Conservation (phyloP, 768 basidiomycete genomes). For the Kwoniella europaea region DNA sequence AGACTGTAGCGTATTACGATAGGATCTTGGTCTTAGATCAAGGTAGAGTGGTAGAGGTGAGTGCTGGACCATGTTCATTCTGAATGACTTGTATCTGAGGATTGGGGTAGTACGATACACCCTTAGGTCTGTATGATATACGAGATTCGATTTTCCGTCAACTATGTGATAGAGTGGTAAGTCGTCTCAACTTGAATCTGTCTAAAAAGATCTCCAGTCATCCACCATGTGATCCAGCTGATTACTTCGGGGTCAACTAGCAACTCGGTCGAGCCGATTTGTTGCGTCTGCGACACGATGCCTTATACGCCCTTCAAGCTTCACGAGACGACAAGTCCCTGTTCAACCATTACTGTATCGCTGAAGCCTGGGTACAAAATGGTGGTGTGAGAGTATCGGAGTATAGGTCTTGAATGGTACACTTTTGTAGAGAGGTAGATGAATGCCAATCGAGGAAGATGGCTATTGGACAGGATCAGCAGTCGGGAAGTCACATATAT, state of each 20-base stretch:
- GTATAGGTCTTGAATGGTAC: background rate
- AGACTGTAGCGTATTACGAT: conserved; percentile 57
- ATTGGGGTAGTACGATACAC: conserved; percentile 40
- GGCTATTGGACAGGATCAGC: no score
- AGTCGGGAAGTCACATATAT: no score
- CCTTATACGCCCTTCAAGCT: conserved; percentile 13
- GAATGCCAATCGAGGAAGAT: no score
- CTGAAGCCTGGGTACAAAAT: conserved; percentile 17
- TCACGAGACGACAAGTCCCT: conserved; percentile 7
- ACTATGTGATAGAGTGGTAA: conserved; percentile 63
- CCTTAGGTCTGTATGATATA: conserved; percentile 42
- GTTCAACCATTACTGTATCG: conserved; percentile 18
- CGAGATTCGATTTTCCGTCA: conserved; percentile 71
- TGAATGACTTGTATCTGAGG: background rate
- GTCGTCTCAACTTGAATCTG: background rate
- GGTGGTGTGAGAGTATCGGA: conserved; percentile 7
- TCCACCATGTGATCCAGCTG: no score
- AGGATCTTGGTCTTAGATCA: conserved; percentile 55
- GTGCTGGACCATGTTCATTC: background rate
- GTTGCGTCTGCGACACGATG: conserved; percentile 17
- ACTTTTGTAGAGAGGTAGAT: background rate
- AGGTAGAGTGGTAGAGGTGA: conserved; percentile 51
- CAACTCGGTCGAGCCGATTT: conserved; percentile 16
- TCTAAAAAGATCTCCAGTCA: no score
- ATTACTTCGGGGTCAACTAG: background rate